Percentiles rank a stretch among this genome's conserved stretches.
These are phyloP conservation scores for Coemansia guatemalensis DNA, from an alignment of 192 early-diverging fungal species.

Conservation along the genomic window DNA sequence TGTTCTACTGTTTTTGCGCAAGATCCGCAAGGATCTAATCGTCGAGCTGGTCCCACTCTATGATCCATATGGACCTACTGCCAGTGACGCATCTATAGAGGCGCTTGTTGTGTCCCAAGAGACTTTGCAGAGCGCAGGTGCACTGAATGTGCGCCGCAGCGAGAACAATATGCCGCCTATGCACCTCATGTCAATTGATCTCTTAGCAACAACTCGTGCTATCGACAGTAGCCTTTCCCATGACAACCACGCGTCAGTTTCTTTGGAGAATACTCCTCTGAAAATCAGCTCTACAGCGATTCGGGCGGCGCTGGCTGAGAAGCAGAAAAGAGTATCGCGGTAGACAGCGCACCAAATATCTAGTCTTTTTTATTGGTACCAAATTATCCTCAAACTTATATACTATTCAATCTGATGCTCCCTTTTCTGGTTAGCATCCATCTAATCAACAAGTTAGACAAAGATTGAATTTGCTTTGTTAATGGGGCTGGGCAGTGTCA, in stretches of 20 bases:
- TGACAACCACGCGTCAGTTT: constrained; percentile 13
- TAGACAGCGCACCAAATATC: background rate
- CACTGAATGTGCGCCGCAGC: constrained; percentile 74
- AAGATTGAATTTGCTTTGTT: background rate
- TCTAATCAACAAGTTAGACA: background rate
- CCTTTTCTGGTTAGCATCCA: background rate
- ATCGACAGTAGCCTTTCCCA: constrained; percentile 32
- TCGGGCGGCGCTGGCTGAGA: constrained; percentile 49
- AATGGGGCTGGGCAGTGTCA: background rate
- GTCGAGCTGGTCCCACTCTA: constrained; percentile 66
- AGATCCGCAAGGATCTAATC: constrained; percentile 43
- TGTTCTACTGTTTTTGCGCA: constrained; percentile 64
- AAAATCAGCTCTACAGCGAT: constrained; percentile 84
- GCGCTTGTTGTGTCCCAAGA: constrained; percentile 85
- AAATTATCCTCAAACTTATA: background rate
- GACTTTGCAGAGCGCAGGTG: constrained; percentile 69
- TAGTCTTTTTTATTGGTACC: background rate
- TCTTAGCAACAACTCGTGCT: constrained; percentile 51
- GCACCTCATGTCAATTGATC: constrained; percentile 69
- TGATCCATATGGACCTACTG: constrained; percentile 88
- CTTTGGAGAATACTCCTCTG: constrained; percentile 51
- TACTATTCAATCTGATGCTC: background rate
- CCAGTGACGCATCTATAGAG: constrained; percentile 66
- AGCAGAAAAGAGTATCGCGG: constrained; percentile 19
- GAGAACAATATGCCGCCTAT: constrained; percentile 58